Evolutionary conservation across 2,329 filamentous ascomycete genomes (phyloP), one percentile per base, ranked within the genome.

Genomic region (Stenocarpella maydis): DNA sequence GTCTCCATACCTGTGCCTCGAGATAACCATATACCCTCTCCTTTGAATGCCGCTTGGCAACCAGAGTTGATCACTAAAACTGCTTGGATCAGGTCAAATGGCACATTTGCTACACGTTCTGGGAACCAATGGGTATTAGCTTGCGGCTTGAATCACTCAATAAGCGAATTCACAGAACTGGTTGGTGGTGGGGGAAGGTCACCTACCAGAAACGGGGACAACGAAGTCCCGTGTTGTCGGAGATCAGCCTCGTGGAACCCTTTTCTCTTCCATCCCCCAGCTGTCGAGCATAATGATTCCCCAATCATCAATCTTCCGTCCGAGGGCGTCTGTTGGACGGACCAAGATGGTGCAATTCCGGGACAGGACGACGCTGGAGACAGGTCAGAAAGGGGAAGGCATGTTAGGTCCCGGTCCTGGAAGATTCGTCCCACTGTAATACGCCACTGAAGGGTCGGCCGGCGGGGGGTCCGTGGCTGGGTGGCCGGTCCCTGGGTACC

Each of bases 21-120:
- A 37, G 58, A 49, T 37, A 49, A 19, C 41, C 5, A 63, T 63
- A 63, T 63, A 49, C n/a, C 41, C 26, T 19, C 43, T 26, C 43
- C 17, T n/a, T 34, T 26, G 43, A 9, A 17, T 26, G 28, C 43
- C n/a, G 0, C 15, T 34, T 26, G 8, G 15, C 28, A 24, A 21
- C 19, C n/a, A 47, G 28, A 12, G 28, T 17, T 9, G n/a, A 12
- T 37, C 19, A 41, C 26, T 24, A 17, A 49, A 17, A 19, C 12
- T 47, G 9, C 14, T 34, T n/a, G 41, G 58, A 31, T 43, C 19
- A 28, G 14, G 15, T 49, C 1, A 9, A 4, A 37, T 19, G 14
- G 19, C 14, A 26, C 9, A 8, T 24, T 24, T 21, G 31, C 41
- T 49, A 63, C 58, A 63, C 26, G 4, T 24, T 49, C 28, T 49